phyloP scores from a whole-genome alignment of 805 yeast species.

The Zygotorulaspora florentina region DNA sequence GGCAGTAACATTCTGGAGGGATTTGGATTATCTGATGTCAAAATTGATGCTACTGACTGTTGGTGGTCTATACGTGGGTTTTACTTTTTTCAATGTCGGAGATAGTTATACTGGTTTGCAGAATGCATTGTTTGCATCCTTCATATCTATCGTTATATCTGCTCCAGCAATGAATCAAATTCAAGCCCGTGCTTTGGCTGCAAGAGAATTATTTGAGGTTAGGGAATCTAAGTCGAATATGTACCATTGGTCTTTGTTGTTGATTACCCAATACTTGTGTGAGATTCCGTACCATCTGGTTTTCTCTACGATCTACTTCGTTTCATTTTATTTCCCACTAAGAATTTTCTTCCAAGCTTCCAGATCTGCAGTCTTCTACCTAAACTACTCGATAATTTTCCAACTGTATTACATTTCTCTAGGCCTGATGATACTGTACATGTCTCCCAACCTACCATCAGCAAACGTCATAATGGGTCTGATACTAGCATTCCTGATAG shows the following conservation, averaged over 20 bases:
- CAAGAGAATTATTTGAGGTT: slow-evolving; percentile 63
- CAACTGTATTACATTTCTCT: slow-evolving; percentile 45
- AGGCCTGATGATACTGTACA: slow-evolving; percentile 50
- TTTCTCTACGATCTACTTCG: slow-evolving; percentile 48
- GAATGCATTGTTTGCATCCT: slow-evolving; percentile 55
- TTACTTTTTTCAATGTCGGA: slow-evolving; percentile 60
- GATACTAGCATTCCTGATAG: slow-evolving; percentile 51
- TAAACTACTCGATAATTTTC: slow-evolving; percentile 43
- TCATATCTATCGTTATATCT: slow-evolving; percentile 53
- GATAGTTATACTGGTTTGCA: slow-evolving; percentile 50
- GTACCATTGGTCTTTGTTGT: slow-evolving; percentile 63
- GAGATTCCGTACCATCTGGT: slow-evolving; percentile 59
- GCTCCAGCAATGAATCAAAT: slow-evolving; percentile 59
- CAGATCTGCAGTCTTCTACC: slow-evolving; percentile 46
- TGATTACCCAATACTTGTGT: slow-evolving; percentile 48
- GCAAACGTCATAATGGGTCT: slow-evolving; percentile 59
- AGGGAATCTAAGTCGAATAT: slow-evolving; percentile 70
- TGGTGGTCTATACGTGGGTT: slow-evolving; percentile 65
- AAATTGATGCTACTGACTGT: slow-evolving; percentile 48
- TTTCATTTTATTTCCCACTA: slow-evolving; percentile 50
- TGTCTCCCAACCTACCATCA: slow-evolving; percentile 62
- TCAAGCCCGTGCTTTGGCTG: slow-evolving; percentile 52
- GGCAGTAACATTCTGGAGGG: slow-evolving; percentile 48
- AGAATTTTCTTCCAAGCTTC: slow-evolving; percentile 40
- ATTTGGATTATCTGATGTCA: slow-evolving; percentile 57